phyloP scores from a whole-genome alignment of 208 protist species.

The Endotrypanum monterogeii region DNA sequence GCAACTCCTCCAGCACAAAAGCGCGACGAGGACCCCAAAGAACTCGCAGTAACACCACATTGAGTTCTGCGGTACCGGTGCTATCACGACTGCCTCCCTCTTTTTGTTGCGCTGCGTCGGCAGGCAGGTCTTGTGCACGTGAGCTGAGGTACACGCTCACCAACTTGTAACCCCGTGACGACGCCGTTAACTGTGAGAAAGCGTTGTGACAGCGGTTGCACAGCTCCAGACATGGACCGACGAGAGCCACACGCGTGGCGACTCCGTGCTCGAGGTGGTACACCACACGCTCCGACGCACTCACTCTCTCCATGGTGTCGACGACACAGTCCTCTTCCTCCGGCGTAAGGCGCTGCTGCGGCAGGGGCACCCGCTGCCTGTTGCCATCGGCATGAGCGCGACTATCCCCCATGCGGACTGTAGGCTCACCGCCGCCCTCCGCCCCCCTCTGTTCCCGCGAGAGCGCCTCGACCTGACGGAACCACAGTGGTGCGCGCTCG shows the following conservation, averaged over 20 bases:
- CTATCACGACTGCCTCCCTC: neutral
- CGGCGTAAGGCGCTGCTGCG: constrained; percentile 8
- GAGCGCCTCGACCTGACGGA: neutral
- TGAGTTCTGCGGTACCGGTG: constrained; percentile 33
- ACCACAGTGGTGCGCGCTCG: constrained; percentile 20
- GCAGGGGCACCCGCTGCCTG: neutral
- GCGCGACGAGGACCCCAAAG: constrained; percentile 35
- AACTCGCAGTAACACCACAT: constrained; percentile 43
- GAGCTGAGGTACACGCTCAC: constrained; percentile 52
- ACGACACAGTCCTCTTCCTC: constrained; percentile 18
- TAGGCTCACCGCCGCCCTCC: no score
- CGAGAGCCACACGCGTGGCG: constrained; percentile 42
- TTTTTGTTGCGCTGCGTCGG: neutral
- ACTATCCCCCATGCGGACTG: neutral
- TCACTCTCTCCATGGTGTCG: constrained; percentile 10
- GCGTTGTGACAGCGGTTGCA: constrained; percentile 57
- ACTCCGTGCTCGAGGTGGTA: constrained; percentile 57
- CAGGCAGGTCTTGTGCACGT: constrained; percentile 27
- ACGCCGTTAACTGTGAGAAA: neutral
- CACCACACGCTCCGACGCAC: constrained; percentile 1
- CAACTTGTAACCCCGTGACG: constrained; percentile 4
- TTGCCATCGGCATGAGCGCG: neutral
- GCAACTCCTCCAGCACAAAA: constrained; percentile 37
- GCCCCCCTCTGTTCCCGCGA: neutral
- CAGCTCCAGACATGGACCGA: constrained; percentile 65